Conservation (phyloP, 2,329 filamentous ascomycete species). For the Sporothrix curviconia region DNA sequence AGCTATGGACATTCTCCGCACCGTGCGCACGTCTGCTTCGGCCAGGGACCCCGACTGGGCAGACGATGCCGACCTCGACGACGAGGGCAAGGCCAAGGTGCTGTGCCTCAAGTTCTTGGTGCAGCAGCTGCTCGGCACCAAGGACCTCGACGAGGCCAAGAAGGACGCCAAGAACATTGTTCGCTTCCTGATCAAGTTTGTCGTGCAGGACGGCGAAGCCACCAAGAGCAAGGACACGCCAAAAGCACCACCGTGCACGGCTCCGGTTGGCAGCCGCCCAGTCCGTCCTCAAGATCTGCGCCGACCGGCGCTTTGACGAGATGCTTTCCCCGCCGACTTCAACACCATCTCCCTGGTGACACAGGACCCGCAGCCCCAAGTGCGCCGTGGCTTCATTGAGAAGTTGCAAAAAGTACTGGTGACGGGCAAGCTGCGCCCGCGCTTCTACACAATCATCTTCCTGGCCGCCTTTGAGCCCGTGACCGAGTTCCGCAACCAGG, state of each 20-base stretch:
- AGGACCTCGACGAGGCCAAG: conserved; percentile 46
- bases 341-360: conserved; percentile 73
- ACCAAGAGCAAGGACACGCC: conserved; percentile 59
- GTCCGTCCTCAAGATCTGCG: conserved; percentile 76
- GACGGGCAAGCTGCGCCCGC: conserved; percentile 58
- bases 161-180: conserved; percentile 52
- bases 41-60: conserved; percentile 48
- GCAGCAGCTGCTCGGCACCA: conserved; percentile 66
- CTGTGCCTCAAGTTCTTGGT: conserved; percentile 80
- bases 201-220: conserved; percentile 58
- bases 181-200: conserved; percentile 68
- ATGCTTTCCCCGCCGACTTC: conserved; percentile 66
- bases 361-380: conserved; percentile 67
- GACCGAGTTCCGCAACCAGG: conserved; percentile 62
- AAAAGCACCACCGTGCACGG: conserved; percentile 67
- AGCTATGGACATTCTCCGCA: conserved; percentile 65
- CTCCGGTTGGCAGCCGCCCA: conserved; percentile 77
- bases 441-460: conserved; percentile 88
- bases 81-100: conserved; percentile 76
- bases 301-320: conserved; percentile 67
- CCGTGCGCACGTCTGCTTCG: conserved; percentile 47
- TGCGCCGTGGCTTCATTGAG: conserved; percentile 72
- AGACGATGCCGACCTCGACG: conserved; percentile 60
- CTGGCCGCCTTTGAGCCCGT: conserved; percentile 84
- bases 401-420: conserved; percentile 89